A percentile compares a stretch with the other conserved stretches of the same genome.
These are phyloP conservation scores for Ceratocystis diversiconidia DNA, from an alignment of 2,329 filamentous ascomycete genomes.

Conservation along the genomic window DNA sequence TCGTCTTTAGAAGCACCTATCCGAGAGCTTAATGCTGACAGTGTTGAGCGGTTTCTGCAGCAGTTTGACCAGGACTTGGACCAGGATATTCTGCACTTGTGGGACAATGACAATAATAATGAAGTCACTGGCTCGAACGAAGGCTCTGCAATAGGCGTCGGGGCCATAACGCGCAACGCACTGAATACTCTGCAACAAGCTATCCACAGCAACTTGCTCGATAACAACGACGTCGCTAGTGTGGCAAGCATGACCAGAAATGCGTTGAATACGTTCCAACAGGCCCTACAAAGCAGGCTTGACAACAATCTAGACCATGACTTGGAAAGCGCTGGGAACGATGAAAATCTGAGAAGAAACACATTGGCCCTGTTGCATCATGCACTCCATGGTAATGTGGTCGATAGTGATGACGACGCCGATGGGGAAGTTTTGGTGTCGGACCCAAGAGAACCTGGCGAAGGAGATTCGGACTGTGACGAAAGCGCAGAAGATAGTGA, in stretches of 20 bases:
- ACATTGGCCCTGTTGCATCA: constrained; percentile 14
- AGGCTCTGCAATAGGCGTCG: constrained; percentile 26
- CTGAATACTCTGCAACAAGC: constrained; percentile 14
- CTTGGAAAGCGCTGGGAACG: constrained; percentile 30
- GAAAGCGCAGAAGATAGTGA: constrained; percentile 30
- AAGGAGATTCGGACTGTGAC: neutral
- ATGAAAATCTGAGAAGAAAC: constrained; percentile 19
- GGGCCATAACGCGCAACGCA: constrained; percentile 14
- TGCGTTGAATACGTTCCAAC: constrained; percentile 13
- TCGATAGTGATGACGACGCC: constrained; percentile 25
- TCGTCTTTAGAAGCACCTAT: constrained; percentile 7
- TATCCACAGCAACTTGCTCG: constrained; percentile 15
- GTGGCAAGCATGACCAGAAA: constrained; percentile 16
- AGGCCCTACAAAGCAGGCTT: constrained; percentile 13
- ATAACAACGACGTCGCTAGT: constrained; percentile 11
- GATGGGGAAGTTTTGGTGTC: neutral
- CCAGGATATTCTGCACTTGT: constrained; percentile 44
- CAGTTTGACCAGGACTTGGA: constrained; percentile 33
- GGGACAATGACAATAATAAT: constrained; percentile 32
- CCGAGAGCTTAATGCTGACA: constrained; percentile 16
- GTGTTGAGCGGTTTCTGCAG: constrained; percentile 16
- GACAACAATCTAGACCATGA: constrained; percentile 37
- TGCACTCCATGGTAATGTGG: constrained; percentile 24
- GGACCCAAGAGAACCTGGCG: neutral
- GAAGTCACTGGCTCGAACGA: constrained; percentile 26